Evolutionary conservation across 1,139 yeast species (phyloP).

Genomic region (Geotrichum macrosporum): DNA sequence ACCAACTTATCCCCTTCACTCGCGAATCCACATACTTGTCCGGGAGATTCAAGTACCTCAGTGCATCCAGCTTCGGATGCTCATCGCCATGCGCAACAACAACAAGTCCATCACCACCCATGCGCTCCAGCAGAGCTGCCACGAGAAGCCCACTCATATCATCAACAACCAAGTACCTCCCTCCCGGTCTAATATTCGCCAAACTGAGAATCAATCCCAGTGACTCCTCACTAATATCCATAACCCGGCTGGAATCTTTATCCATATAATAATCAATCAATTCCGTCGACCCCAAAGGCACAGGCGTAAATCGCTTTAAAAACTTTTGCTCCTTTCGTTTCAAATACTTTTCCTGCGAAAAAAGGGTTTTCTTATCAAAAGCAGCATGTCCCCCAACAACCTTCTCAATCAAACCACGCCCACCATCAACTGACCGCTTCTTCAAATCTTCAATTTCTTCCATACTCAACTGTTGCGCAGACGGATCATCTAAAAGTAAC

Average conservation of each 20-base stretch:
- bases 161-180: slow-evolving; percentile 79
- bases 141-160: slow-evolving; percentile 86
- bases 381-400: slow-evolving; percentile 81
- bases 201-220: slow-evolving; percentile 69
- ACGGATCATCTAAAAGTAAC: slow-evolving; percentile 68
- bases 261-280: slow-evolving; percentile 69
- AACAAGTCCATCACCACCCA: slow-evolving; percentile 77
- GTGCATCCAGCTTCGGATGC: slow-evolving; percentile 73
- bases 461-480: slow-evolving; percentile 66
- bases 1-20: slow-evolving; percentile 68
- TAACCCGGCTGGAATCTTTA: slow-evolving; percentile 61
- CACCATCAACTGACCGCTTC: slow-evolving; percentile 41
- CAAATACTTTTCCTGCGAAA: slow-evolving; percentile 86
- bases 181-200: slow-evolving; percentile 84
- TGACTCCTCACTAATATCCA: slow-evolving; percentile 80
- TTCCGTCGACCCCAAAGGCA: slow-evolving; percentile 71
- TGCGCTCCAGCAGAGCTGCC: slow-evolving; percentile 82
- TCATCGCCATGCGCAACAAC: slow-evolving; percentile 86
- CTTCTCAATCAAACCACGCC: slow-evolving; percentile 76
- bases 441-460: slow-evolving; percentile 81
- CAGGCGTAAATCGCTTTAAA: slow-evolving; percentile 76
- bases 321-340: slow-evolving; percentile 90
- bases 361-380: slow-evolving; percentile 82
- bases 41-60: slow-evolving; percentile 57
- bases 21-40: slow-evolving; percentile 49